These are phyloP conservation scores for Lepidium campestre DNA, from an alignment of 441 rosid genomes.

Conservation along the genomic window DNA sequence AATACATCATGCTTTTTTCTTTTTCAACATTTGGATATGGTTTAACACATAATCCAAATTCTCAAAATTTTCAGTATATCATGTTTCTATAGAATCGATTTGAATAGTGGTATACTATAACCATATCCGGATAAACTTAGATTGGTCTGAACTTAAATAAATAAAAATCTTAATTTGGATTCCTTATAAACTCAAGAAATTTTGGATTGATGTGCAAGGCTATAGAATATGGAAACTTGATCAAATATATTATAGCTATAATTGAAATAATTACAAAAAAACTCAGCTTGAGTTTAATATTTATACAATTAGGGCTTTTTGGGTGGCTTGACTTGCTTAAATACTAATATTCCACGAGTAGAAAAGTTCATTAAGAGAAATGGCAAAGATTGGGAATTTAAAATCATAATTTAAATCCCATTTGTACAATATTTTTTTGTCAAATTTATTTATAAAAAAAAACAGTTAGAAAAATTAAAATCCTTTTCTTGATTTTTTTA, in stretches of 20 bases:
- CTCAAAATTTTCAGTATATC: no score
- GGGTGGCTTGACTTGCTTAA: constrained; percentile 4
- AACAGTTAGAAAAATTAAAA: neutral
- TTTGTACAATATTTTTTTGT: neutral
- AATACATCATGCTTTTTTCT: neutral
- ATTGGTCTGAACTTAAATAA: neutral
- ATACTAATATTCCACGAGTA: neutral
- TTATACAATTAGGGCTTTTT: neutral
- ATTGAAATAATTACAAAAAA: no score
- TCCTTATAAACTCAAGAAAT: neutral
- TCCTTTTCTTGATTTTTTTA: neutral
- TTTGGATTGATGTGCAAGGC: constrained; percentile 16
- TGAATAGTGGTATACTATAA: no score
- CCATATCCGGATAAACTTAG: no score
- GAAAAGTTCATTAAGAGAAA: constrained; percentile 8
- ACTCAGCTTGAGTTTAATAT: neutral
- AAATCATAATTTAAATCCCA: neutral
- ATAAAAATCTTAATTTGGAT: neutral
- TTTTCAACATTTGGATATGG: no score
- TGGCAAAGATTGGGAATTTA: neutral
- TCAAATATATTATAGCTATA: neutral
- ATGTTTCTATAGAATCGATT: neutral
- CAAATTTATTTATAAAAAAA: neutral
- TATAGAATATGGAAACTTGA: neutral
- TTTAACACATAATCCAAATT: no score